phyloP scores from a whole-genome alignment of 306 rosid species.

The Pueraria montana region DNA sequence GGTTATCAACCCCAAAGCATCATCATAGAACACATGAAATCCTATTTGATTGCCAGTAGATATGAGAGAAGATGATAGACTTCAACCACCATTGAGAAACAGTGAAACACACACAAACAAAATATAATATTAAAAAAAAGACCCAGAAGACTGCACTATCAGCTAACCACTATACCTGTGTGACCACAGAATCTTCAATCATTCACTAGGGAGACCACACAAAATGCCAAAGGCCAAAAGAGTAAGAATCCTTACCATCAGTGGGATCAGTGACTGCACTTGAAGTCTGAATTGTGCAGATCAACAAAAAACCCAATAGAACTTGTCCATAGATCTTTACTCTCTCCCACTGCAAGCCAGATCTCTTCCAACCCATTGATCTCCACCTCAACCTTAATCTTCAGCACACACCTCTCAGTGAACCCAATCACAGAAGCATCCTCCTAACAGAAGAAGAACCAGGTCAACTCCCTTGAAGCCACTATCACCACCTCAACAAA shows the following conservation, averaged over 20 bases:
- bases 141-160: conserved; percentile 34
- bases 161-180: conserved; percentile 6
- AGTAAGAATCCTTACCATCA: conserved; percentile 70
- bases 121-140: conserved; percentile 14
- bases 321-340: conserved; percentile 65
- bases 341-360: conserved; percentile 54
- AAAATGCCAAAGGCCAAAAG: conserved; percentile 48
- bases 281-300: conserved; percentile 67
- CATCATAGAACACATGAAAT: conserved; percentile 26
- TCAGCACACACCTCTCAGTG: conserved; percentile 44
- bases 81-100: conserved; percentile 29
- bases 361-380: conserved; percentile 82
- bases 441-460: conserved; percentile 57
- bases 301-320: conserved; percentile 65
- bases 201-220: conserved; percentile 44
- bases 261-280: conserved; percentile 72
- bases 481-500: conserved; percentile 41
- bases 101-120: conserved; percentile 12
- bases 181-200: conserved; percentile 37
- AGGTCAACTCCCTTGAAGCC: conserved; percentile 27
- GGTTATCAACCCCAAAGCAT: conserved; percentile 45
- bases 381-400: conserved; percentile 50
- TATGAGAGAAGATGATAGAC: conserved; percentile 26
- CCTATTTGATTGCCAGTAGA: conserved; percentile 24
- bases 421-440: conserved; percentile 58